Base-by-base conservation (phyloP, 768 basidiomycete species). In the Trametes cingulata region DNA sequence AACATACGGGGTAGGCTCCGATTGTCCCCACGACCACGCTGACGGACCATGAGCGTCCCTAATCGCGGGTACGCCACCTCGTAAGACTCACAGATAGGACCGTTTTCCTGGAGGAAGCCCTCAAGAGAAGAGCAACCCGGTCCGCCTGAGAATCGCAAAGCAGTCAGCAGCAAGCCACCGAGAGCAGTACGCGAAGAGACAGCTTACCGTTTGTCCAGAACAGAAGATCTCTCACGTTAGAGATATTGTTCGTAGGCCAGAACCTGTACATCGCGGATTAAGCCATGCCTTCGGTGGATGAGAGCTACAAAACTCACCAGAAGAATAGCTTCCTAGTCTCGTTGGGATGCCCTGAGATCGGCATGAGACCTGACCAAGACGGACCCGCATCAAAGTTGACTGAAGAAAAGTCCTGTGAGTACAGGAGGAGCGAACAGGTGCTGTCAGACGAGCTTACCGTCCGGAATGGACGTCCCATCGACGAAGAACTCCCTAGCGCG, bases 101-200 rank as follows among this genome's bases (percentile, higher is more conserved):
- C 88, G 63, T 90, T 90, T 67, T 90, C 88, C 69, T 90, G 87
- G 8, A 89, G 67, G 51, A 88, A 75, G 13, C 88, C 88, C 68
- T 89, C 85, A 2, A 89, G 73, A 5, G 87, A 86, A 8, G 86
- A 88, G 63, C 88, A 89, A 25, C 88, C 88, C 0, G 88, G 88
- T 2, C 88, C 87, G 33, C 88, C 88, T 71, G 35, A 2, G 5
- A 7, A 1, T 36, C 13, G 19, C 27, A 20, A 5, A 3, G 41
- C 10, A 37, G 24, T 27, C n/a, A 6, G 17, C n/a, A 9, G 5
- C 7, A 15, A n/a, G 60, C 4, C 6, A 12, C 22, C 12, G 2
- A 2, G n/a, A n/a, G n/a, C n/a, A n/a, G n/a, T n/a, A n/a, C n/a
- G 14, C 13, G 14, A 37, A n/a, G n/a, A 42, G 35, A 9, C 5